phyloP scores from a whole-genome alignment of 2,329 filamentous ascomycete species.

The Aspergillus ibericus region DNA sequence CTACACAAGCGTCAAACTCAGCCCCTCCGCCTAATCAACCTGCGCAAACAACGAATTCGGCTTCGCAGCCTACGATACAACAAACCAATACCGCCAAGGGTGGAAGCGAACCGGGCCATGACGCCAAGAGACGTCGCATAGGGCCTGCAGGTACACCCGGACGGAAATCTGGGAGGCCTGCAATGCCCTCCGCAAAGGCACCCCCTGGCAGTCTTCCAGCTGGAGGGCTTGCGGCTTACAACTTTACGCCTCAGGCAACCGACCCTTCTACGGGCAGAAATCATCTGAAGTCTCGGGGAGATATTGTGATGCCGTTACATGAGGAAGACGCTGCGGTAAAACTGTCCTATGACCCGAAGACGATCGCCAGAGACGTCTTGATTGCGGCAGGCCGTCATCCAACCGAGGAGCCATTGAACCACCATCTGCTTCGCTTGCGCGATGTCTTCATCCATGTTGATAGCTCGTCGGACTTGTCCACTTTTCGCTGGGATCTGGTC shows the following conservation, averaged over 20 bases:
- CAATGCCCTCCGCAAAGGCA: not conserved
- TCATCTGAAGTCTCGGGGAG: conserved; percentile 30
- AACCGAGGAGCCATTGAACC: conserved; percentile 58
- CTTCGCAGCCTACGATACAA: not conserved
- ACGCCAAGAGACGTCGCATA: conserved; percentile 17
- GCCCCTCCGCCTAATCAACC: not conserved
- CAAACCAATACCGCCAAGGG: not conserved
- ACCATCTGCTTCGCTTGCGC: conserved; percentile 55
- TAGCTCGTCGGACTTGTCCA: conserved; percentile 54
- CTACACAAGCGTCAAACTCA: not conserved
- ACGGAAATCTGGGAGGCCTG: not conserved
- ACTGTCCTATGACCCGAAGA: conserved; percentile 59
- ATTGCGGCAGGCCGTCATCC: conserved; percentile 63
- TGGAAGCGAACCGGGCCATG: not conserved
- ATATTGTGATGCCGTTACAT: conserved; percentile 48
- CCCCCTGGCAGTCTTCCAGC: not conserved
- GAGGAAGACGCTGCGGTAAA: conserved; percentile 42
- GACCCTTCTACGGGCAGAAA: conserved; percentile 12
- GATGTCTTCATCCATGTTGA: conserved; percentile 46
- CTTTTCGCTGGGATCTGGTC: conserved; percentile 62
- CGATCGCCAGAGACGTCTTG: conserved; percentile 64
- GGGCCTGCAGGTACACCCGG: conserved; percentile 1
- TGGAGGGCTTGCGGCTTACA: not conserved
- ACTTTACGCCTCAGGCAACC: not conserved
- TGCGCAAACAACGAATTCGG: conserved; percentile 1